Percentiles rank a stretch among this genome's conserved stretches.
Evolutionary conservation across 2,329 filamentous ascomycete genomes (phyloP).

Genomic region (Conoideocrella luteorostrata): DNA sequence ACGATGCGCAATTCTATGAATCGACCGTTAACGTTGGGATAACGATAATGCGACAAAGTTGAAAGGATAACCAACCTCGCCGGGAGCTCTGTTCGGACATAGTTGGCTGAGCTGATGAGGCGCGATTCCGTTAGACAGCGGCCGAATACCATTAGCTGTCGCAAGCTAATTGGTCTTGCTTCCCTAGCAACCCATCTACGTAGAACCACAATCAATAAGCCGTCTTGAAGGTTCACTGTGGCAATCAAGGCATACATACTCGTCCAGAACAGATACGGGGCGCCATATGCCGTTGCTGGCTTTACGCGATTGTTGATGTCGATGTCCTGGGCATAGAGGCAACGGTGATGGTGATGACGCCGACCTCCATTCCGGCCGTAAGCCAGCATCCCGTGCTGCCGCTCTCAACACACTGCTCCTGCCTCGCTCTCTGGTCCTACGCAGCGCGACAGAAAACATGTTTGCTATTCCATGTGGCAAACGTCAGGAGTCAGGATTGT

Average conservation of each 20-base stretch:
- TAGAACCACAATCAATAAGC: constrained; percentile 8
- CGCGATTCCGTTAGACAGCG: constrained; percentile 85
- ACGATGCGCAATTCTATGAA: constrained; percentile 73
- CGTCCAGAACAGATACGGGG: constrained; percentile 57
- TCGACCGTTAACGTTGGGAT: background rate
- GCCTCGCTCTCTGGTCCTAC: constrained; percentile 36
- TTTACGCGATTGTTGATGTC: constrained; percentile 12
- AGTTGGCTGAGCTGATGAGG: constrained; percentile 91
- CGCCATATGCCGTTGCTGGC: constrained; percentile 45
- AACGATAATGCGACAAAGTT: background rate
- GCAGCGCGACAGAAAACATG: constrained; percentile 41
- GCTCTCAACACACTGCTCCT: constrained; percentile 18
- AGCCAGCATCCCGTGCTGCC: constrained; percentile 6
- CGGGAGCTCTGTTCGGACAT: constrained; percentile 81
- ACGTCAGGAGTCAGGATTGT: background rate
- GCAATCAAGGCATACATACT: constrained; percentile 37
- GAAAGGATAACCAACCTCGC: constrained; percentile 16
- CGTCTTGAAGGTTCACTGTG: background rate
- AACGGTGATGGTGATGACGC: background rate
- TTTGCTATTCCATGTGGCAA: constrained; percentile 31
- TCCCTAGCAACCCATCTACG: constrained; percentile 86
- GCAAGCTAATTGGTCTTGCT: constrained; percentile 88
- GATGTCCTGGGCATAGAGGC: background rate
- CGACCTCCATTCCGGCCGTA: background rate
- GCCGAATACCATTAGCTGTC: constrained; percentile 95